Evolutionary conservation across 164 flowering plant species (phyloP).

Genomic region (Vitis amurensis): DNA sequence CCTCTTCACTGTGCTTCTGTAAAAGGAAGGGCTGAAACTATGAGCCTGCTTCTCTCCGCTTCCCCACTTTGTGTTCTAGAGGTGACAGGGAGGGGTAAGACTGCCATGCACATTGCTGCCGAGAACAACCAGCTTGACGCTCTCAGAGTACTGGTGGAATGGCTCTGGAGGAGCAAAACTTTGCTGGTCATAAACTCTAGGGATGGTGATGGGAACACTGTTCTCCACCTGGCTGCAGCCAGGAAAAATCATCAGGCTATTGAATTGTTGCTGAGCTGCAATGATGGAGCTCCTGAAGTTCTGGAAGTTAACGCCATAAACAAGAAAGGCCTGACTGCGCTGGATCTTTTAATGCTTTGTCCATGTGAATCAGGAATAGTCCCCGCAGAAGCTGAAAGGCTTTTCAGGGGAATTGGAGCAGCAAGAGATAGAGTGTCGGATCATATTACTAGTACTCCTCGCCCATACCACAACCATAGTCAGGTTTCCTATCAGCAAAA

Average conservation of each 20-base stretch:
- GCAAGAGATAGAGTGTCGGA: too few species aligned
- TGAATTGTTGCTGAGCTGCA: neutral
- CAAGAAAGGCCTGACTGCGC: neutral
- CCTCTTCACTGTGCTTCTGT: constrained; percentile 22
- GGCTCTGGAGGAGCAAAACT: constrained; percentile 10
- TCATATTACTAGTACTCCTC: too few species aligned
- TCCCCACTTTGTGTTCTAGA: constrained; percentile 26
- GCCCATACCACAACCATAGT: too few species aligned
- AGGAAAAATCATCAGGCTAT: constrained; percentile 8
- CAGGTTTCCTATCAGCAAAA: too few species aligned
- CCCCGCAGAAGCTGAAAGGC: neutral
- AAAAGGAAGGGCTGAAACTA: constrained; percentile 3
- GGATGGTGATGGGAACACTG: constrained; percentile 26
- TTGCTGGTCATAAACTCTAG: constrained; percentile 4
- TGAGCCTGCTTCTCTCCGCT: constrained; percentile 11
- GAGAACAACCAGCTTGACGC: constrained; percentile 1
- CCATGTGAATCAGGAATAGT: neutral
- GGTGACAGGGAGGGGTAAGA: constrained; percentile 17
- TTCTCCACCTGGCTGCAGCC: constrained; percentile 14
- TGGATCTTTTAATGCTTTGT: constrained; percentile 1
- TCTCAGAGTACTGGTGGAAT: constrained; percentile 7
- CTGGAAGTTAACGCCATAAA: constrained; percentile 8
- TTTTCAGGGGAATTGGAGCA: neutral
- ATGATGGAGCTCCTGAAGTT: neutral
- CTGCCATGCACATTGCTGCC: constrained; percentile 25